Evolutionary conservation across 2,329 filamentous ascomycete genomes (phyloP).

Genomic region (Ciborinia camelliae): DNA sequence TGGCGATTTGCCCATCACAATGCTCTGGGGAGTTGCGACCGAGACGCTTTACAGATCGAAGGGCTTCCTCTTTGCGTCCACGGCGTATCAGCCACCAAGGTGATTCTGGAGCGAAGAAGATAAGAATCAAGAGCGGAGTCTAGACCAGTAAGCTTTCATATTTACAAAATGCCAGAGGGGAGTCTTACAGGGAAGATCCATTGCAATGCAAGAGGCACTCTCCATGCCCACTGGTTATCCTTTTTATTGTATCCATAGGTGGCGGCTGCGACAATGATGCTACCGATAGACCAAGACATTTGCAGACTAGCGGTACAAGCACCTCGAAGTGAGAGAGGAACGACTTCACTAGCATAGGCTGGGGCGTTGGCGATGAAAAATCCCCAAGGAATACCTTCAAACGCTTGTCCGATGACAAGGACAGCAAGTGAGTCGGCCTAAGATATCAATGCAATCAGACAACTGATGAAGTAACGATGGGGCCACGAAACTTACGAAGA

Average conservation of each 20-base stretch:
- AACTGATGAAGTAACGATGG: background rate
- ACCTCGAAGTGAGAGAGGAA: conserved; percentile 55
- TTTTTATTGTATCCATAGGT: conserved; percentile 51
- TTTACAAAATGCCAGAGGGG: background rate
- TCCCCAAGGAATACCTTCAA: conserved; percentile 63
- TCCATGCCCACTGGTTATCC: conserved; percentile 41
- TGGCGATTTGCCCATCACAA: conserved; percentile 49
- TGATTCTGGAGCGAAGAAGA: conserved; percentile 47
- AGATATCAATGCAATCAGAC: background rate
- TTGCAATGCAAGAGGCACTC: conserved; percentile 50
- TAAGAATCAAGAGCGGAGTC: conserved; percentile 49
- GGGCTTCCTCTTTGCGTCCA: conserved; percentile 43
- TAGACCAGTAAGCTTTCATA: background rate
- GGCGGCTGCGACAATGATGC: conserved; percentile 57
- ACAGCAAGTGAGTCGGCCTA: conserved; percentile 38
- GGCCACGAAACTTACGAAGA: conserved; percentile 41
- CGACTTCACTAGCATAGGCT: conserved; percentile 60
- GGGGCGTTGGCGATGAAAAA: conserved; percentile 64
- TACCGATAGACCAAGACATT: conserved; percentile 63
- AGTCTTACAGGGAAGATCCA: conserved; percentile 46
- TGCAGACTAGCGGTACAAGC: conserved; percentile 60
- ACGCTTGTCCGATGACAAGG: conserved; percentile 22
- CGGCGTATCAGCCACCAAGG: conserved; percentile 49
- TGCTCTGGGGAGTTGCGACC: conserved; percentile 45
- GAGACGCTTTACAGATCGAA: conserved; percentile 37